Percentiles rank a stretch among this genome's conserved stretches.
Conservation (phyloP, 768 basidiomycete species). For the Russula griseocarnosa region DNA sequence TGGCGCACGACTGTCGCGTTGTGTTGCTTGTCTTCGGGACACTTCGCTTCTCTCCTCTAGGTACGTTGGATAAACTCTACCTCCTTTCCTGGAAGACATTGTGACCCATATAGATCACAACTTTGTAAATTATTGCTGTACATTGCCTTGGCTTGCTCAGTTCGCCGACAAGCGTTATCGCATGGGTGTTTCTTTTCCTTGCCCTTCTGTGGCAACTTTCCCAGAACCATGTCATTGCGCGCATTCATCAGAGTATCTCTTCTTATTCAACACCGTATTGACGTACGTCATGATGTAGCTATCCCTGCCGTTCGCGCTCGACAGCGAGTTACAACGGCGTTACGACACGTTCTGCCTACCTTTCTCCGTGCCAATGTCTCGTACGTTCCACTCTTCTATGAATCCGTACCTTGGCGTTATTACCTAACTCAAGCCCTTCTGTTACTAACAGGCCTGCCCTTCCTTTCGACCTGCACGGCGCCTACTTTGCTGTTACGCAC, state of each 20-base stretch:
- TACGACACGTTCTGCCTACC: conserved; percentile 67
- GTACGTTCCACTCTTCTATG: conserved; percentile 85
- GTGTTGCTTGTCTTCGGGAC: conserved; percentile 69
- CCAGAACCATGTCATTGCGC: conserved; percentile 33
- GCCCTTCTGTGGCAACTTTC: conserved; percentile 55
- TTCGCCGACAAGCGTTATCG: conserved; percentile 83
- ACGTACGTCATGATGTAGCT: too few relatives aligned
- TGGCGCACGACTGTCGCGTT: conserved; percentile 75
- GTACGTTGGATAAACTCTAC: conserved; percentile 22
- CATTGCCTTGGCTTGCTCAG: conserved; percentile 69
- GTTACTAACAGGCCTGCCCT: conserved; percentile 66
- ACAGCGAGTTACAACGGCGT: conserved; percentile 70
- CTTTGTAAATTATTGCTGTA: conserved; percentile 36
- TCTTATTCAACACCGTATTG: too few relatives aligned
- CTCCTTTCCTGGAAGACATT: not conserved
- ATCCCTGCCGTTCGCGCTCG: conserved; percentile 43
- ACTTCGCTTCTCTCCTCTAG: conserved; percentile 12
- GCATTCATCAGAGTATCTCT: too few relatives aligned
- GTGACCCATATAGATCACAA: conserved; percentile 34
- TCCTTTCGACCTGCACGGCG: conserved; percentile 67
- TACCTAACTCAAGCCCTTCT: conserved; percentile 86
- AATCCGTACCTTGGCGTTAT: too few relatives aligned
- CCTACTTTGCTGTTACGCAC: conserved; percentile 31
- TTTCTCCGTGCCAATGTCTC: conserved; percentile 83
- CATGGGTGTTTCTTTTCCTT: conserved; percentile 73